Base-by-base conservation (phyloP, 768 basidiomycete genomes). In the Tricholoma furcatifolium region DNA sequence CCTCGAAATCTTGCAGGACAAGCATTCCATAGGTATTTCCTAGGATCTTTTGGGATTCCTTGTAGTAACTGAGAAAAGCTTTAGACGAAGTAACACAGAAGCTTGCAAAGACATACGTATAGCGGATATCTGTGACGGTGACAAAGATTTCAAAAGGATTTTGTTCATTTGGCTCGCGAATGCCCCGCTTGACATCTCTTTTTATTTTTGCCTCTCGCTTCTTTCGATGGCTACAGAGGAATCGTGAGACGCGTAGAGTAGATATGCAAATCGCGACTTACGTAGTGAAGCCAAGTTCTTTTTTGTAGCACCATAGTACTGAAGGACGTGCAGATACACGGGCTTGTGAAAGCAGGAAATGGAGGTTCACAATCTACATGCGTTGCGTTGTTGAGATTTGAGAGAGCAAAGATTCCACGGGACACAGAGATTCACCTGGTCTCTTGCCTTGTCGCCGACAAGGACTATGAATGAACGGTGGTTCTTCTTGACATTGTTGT, bases 261-360 rank as follows among this genome's bases (percentile, higher is more conserved):
- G 21, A 48, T 27, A n/a, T 7, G 27, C 27, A 46, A 38, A 50
- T 36, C 21, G 47, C 24, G n/a, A 74, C 84, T 59, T 60, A 88
- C 91, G 83, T 94, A 8, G 93, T 94, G 65, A 99, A 99, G 0
- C 95, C 96, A 0, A 99, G 78, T 35, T 98, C 95, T 67, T 98
- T 98, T 74, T 97, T 98, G 78, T 99, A 99, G 62, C 94, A 97
- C 97, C 97, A 99, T 55, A 98, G 72, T 1, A 97, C 94, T 6
- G 88, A 91, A 2, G 93, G 93, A 14, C 93, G 78, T 4, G 92
- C 88, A 18, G 91, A 93, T 2, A 93, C 85, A 49, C 89, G 81
- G 12, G 90, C 89, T 67, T 98, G 95, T 0, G 93, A 93, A 15
- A 99, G 82, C 42, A 99, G 67, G 69, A 91, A 98, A 70, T 99